Evolutionary conservation across 805 yeast genomes (phyloP), one percentile per base, ranked within the genome.

Genomic region (Cephaloascus fragrans): DNA sequence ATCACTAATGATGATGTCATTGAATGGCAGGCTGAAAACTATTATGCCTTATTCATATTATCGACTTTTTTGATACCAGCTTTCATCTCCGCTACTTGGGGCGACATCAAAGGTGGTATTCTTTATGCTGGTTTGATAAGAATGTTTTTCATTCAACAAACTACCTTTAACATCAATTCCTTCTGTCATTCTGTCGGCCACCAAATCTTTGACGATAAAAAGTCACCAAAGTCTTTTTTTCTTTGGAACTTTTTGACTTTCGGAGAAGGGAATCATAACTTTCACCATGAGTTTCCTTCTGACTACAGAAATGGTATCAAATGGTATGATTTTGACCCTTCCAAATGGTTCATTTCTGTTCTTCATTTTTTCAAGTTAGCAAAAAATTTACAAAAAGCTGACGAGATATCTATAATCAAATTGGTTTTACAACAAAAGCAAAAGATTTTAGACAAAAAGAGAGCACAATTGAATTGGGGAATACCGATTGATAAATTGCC

Each of bases 271-370:
- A 78, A 78, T 60, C 94, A 87, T 59, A 89, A 88, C 62, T 90
- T 83, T 64, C 97, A 89, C 63, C 96, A 90, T 63, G 96, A 87
- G 62, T 89, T 89, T 59, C 95, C 96, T 4, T 79, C 83, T 46
- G 97, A 89, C 60, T 88, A 82, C 62, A 71, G 96, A 44, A 79
- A 79, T 47, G 85, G 88, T 4, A 63, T 75, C 40, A 73, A 77
- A 44, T 70, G 80, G 73, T 79, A 77, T 59, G 80, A 82, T 36
- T 82, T 77, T 58, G 97, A 89, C 58, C 96, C 97, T 9, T 82
- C 94, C 32, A 88, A 85, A 64, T 77, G 86, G 80, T 65, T 76
- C 37, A 69, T 89, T 39, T 70, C 70, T 59, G 28, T 65, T 1
- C 55, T 77, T 42, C 64, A 68, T 37, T 56, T 65, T 44, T 37